A percentile compares a stretch with the other conserved stretches of the same genome.
Evolutionary conservation across 805 yeast species (phyloP).

Genomic region (Starmerella sp.): DNA sequence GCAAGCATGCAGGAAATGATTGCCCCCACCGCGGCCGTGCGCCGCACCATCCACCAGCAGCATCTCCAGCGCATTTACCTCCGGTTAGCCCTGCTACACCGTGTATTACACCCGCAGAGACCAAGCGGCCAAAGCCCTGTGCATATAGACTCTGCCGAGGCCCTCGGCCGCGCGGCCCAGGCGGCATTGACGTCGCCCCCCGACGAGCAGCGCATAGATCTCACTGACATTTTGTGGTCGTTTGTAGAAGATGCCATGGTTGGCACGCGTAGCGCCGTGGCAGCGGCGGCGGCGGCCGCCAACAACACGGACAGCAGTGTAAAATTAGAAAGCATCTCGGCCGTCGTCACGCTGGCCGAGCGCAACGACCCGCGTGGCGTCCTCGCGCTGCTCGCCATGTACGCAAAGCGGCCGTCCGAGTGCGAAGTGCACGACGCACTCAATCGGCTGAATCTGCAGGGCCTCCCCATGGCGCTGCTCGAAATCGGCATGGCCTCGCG

Average conservation of each 20-base stretch:
- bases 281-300: not conserved
- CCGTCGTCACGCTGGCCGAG: not conserved
- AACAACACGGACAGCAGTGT: not conserved
- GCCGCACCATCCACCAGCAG: not conserved
- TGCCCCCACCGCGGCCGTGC: not conserved
- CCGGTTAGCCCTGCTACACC: not conserved
- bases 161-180: not conserved
- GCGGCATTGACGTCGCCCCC: not conserved
- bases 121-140: too few species aligned
- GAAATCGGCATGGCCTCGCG: constrained; percentile 4
- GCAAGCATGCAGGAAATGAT: not conserved
- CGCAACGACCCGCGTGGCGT: constrained; percentile 4
- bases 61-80: constrained; percentile 1
- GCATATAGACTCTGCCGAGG: not conserved
- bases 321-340: not conserved
- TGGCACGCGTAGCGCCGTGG: not conserved
- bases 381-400: constrained; percentile 8
- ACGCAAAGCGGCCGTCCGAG: not conserved
- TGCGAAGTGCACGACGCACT: not conserved
- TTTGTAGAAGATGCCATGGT: not conserved
- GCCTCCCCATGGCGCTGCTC: not conserved
- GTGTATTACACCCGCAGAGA: not conserved
- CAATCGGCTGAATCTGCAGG: not conserved
- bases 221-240: not conserved
- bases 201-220: not conserved